Evolutionary conservation across 2,329 filamentous ascomycete genomes (phyloP).

Genomic region (Epichloe uncinata): DNA sequence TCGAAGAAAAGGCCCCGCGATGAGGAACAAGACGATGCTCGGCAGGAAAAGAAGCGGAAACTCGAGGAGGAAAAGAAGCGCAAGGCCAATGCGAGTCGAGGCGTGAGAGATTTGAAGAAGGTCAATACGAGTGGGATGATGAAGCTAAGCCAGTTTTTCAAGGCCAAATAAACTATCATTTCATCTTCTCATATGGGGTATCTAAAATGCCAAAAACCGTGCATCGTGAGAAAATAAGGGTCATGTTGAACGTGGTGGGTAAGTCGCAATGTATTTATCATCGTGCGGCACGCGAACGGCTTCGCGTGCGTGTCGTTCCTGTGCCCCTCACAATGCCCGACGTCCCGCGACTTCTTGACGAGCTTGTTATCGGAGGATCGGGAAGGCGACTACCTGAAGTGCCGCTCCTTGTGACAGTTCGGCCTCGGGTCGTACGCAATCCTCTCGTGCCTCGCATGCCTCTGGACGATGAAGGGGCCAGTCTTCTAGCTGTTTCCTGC

Average conservation of each 20-base stretch:
- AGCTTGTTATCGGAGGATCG: constrained; percentile 14
- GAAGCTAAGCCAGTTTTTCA: constrained; percentile 92
- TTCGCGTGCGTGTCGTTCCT: constrained; percentile 17
- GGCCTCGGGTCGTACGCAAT: constrained; percentile 14
- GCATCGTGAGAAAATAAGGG: background rate
- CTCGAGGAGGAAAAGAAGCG: constrained; percentile 81
- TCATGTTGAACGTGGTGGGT: background rate
- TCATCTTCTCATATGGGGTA: constrained; percentile 16
- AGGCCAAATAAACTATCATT: constrained; percentile 39
- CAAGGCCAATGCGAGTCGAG: constrained; percentile 61
- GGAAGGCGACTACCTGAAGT: constrained; percentile 16
- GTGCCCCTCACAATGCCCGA: constrained; percentile 23
- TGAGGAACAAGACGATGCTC: constrained; percentile 51
- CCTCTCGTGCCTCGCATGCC: constrained; percentile 20
- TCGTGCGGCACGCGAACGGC: constrained; percentile 21
- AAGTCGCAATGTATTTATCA: constrained; percentile 3
- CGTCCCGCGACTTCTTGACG: constrained; percentile 18
- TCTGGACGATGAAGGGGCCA: constrained; percentile 16
- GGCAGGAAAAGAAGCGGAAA: constrained; percentile 70
- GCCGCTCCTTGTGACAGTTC: constrained; percentile 15
- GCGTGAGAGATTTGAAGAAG: constrained; percentile 71
- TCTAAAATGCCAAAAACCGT: constrained; percentile 10
- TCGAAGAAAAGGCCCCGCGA: constrained; percentile 54
- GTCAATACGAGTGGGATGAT: constrained; percentile 89
- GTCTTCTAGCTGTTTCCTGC: constrained; percentile 31